Conservation (phyloP, 2,329 filamentous ascomycete genomes). For the Sphaceloma murrayae region DNA sequence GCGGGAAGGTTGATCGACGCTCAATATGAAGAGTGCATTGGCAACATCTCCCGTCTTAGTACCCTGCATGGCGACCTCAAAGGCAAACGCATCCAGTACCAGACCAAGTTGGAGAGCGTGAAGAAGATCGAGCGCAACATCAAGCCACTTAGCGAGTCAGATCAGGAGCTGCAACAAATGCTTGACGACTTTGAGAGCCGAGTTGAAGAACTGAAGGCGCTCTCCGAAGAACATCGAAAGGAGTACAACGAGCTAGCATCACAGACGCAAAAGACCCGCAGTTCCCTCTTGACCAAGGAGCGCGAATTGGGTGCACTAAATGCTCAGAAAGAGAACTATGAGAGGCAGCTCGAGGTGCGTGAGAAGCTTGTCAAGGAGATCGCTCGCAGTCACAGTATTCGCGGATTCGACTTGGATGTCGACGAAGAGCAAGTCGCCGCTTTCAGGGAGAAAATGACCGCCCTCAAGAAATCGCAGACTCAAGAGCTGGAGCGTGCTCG, state of each 20-base stretch:
- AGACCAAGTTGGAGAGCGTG: conserved; percentile 60
- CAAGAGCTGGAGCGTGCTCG: conserved; percentile 65
- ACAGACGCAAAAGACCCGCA: conserved; percentile 40
- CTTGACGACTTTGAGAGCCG: conserved; percentile 70
- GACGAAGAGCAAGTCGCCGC: conserved; percentile 62
- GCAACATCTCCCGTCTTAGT: conserved; percentile 63
- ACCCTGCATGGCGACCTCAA: conserved; percentile 65
- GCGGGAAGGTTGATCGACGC: conserved; percentile 31
- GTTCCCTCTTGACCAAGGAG: conserved; percentile 38
- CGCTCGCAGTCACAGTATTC: conserved; percentile 66
- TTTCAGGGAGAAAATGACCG: conserved; percentile 70
- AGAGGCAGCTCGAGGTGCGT: conserved; percentile 65
- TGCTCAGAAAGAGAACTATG: conserved; percentile 78
- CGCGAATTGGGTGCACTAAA: conserved; percentile 65
- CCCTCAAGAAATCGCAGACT: conserved; percentile 67
- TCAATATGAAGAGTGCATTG: conserved; percentile 56
- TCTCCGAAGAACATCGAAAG: conserved; percentile 48
- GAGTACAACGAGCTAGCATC: conserved; percentile 56
- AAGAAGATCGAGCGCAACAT: conserved; percentile 62
- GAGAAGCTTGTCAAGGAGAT: conserved; percentile 67
- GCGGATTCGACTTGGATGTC: conserved; percentile 72
- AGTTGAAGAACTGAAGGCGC: conserved; percentile 55
- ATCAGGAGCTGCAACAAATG: conserved; percentile 61
- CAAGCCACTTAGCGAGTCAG: conserved; percentile 66
- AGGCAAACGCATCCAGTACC: conserved; percentile 65